Base-by-base conservation (phyloP, 805 yeast species). In the Nakazawaea laoshanensis region DNA sequence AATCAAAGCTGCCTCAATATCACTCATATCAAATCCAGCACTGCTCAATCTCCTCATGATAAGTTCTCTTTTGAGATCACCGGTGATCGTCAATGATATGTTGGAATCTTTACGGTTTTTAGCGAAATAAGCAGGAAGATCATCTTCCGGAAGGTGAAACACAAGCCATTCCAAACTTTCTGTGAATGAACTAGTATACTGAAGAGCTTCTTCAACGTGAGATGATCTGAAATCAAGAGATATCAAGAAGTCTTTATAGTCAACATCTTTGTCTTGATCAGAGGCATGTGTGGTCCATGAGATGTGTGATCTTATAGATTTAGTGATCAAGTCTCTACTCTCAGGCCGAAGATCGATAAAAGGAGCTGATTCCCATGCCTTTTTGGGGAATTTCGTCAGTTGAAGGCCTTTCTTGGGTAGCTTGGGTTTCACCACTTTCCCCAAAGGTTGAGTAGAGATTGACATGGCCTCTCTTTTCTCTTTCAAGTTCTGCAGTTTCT, bases 71-170 rank as follows among this genome's bases (percentile, higher is more conserved):
- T 67, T 63, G 24, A 76, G 47, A 42, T 74, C 68, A 8, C 64
- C 65, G 4, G 78, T 58, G 21, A 67, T 56, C 39, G 70, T 81
- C 26, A 81, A 61, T 33, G 69, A 65, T 16, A 76, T 67, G 30
- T 68, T 70, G 0, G 79, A 61, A 43, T 77, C 86, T 28, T 65
- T 66, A 15, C 67, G 65, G 25, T 71, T 57, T 39, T 77, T 74
- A 12, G 67, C 64, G 46, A 82, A 82, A 29, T 64, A 59, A 0
- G 57, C 43, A 0, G 98, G 98, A 20, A 89, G 59, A 47, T 89
- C 98, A 49, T 88, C 97, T 42, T 92, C 96, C 0, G 97, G 97
- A 3, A 89, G 72, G 47, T 89, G 92, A 43, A 88, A 77, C 8
- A 89, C 56, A 13, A 89, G 65, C 89, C 92, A 82, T 40, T 78